Percentiles rank a stretch among this genome's conserved stretches.
Conservation (phyloP, 1,139 yeast species). For the Suhomyces yuchorum region DNA sequence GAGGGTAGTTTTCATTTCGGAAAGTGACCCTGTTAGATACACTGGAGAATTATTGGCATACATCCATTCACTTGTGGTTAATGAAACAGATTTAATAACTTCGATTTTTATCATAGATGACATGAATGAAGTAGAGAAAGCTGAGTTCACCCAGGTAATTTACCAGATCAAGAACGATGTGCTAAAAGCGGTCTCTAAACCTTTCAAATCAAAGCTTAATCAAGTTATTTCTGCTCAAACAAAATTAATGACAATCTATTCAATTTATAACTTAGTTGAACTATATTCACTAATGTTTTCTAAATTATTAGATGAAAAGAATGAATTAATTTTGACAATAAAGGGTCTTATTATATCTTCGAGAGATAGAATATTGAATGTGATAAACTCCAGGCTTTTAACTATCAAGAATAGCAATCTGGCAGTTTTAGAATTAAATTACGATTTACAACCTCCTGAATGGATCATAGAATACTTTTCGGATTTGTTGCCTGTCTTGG, state of each 20-base stretch:
- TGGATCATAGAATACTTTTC: slow-evolving; percentile 65
- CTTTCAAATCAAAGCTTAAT: slow-evolving; percentile 54
- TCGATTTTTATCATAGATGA: slow-evolving; percentile 35
- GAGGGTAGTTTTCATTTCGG: slow-evolving; percentile 63
- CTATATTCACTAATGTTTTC: slow-evolving; percentile 71
- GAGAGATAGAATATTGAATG: slow-evolving; percentile 43
- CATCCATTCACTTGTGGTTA: slow-evolving; percentile 84
- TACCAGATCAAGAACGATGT: slow-evolving; percentile 45
- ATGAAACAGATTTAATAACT: slow-evolving; percentile 77
- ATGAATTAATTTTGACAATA: slow-evolving; percentile 27
- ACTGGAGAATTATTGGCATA: slow-evolving; percentile 89
- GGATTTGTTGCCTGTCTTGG: slow-evolving; percentile 53
- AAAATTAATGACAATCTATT: slow-evolving; percentile 55
- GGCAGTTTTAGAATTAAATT: slow-evolving; percentile 44
- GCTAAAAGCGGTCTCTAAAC: slow-evolving; percentile 51
- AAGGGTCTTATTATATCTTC: slow-evolving; percentile 31
- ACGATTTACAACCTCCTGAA: slow-evolving; percentile 67
- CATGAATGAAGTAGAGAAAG: slow-evolving; percentile 17
- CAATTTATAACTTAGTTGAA: slow-evolving; percentile 62
- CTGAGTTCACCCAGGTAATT: slow-evolving; percentile 28
- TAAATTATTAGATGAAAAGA: slow-evolving; percentile 39
- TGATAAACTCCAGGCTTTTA: slow-evolving; percentile 44
- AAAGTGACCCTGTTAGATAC: slow-evolving; percentile 81
- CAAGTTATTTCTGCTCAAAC: slow-evolving; percentile 69
- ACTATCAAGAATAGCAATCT: slow-evolving; percentile 42